phyloP scores from a whole-genome alignment of 169 alveolate species.

The Eimeria sp. region DNA sequence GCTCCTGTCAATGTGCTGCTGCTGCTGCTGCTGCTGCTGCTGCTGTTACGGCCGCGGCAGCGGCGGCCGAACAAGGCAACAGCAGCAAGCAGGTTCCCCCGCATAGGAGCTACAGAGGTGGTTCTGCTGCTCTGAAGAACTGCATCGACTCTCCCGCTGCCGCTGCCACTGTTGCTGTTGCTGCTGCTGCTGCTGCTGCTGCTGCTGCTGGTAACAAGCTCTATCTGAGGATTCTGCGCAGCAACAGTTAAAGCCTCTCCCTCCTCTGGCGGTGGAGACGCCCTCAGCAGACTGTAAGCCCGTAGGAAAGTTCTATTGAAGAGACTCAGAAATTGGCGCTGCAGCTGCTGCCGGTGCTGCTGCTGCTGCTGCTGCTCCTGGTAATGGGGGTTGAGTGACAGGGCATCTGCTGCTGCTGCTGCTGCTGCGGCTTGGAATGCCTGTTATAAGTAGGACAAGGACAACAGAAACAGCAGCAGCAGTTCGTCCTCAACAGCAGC shows the following conservation, averaged over 20 bases:
- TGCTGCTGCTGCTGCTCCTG: slow-evolving; percentile 58
- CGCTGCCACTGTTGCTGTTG: slow-evolving; percentile 12
- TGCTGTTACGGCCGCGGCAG: too few species aligned
- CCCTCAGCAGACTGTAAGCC: not conserved
- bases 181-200: slow-evolving; percentile 27
- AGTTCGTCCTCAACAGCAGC: not conserved
- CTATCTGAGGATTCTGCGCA: not conserved
- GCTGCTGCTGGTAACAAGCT: slow-evolving; percentile 1
- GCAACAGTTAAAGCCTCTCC: not conserved
- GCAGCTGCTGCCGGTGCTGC: too few species aligned
- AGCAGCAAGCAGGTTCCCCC: slow-evolving; percentile 26
- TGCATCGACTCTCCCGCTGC: not conserved
- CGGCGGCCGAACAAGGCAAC: slow-evolving; percentile 24
- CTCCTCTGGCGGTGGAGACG: slow-evolving; percentile 13
- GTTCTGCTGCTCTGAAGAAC: too few species aligned
- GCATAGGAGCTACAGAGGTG: not conserved
- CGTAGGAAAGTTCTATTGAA: not conserved
- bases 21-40: slow-evolving; percentile 21
- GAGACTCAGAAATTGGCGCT: not conserved
- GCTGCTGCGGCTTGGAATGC: slow-evolving; percentile 26
- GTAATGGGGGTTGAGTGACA: not conserved
- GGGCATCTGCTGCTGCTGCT: slow-evolving; percentile 28
- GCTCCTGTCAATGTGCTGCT: not conserved
- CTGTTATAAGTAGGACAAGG: not conserved
- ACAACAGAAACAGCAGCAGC: slow-evolving; percentile 12